Evolutionary conservation across 129 eudicot species (phyloP).

Genomic region (Glebionis coronaria): DNA sequence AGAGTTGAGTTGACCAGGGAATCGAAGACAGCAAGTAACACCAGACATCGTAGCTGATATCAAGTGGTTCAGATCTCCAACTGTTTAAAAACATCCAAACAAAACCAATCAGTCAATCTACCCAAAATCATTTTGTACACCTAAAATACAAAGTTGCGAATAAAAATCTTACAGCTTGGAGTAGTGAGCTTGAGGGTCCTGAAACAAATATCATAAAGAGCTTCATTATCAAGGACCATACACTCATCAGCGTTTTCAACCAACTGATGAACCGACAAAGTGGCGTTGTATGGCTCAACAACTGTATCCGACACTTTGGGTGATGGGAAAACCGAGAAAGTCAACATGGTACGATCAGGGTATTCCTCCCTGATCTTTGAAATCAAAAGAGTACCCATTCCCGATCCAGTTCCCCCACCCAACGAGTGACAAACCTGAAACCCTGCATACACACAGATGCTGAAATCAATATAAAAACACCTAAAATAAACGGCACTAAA

Average conservation of each 20-base stretch:
- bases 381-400: slow-evolving; percentile 1
- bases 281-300: slow-evolving; percentile 9
- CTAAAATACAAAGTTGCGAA: no score
- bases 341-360: slow-evolving; percentile 1
- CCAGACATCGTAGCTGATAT: slow-evolving; percentile 8
- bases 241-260: slow-evolving; percentile 11
- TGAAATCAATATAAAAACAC: not conserved
- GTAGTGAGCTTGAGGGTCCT: slow-evolving; percentile 8
- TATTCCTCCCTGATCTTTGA: slow-evolving; percentile 16
- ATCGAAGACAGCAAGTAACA: slow-evolving; percentile 13
- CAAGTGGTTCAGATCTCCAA: slow-evolving; percentile 14
- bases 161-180: not conserved
- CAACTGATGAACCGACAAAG: slow-evolving; percentile 7
- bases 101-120: not conserved
- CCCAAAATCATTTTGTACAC: no score
- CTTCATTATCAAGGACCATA: slow-evolving; percentile 11
- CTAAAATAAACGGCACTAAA: not conserved
- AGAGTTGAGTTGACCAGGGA: slow-evolving; percentile 9
- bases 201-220: slow-evolving; percentile 3
- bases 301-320: slow-evolving; percentile 6
- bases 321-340: slow-evolving; percentile 5
- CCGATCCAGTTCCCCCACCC: slow-evolving; percentile 12
- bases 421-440: slow-evolving; percentile 11
- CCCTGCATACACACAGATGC: not conserved
- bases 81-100: not conserved